These are phyloP conservation scores for Fraxinus ornus DNA, from an alignment of 305 asterid species.

Conservation along the genomic window DNA sequence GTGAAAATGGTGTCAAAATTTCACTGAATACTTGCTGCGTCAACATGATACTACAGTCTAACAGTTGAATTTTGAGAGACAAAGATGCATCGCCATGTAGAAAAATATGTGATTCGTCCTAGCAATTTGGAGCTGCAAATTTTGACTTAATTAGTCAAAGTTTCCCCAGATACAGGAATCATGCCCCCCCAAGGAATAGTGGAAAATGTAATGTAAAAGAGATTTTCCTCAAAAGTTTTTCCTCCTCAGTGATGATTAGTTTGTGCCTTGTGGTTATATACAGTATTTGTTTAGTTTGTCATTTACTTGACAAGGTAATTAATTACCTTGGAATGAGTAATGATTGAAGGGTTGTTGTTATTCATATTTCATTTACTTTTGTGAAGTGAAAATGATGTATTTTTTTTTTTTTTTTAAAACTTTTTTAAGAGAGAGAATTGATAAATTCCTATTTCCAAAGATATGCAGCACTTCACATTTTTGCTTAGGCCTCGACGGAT, in stretches of 20 bases:
- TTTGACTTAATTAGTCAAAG: conserved; percentile 25
- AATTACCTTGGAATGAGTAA: conserved; percentile 32
- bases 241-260: conserved; percentile 9
- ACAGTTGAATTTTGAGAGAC: conserved; percentile 23
- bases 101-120: conserved; percentile 24
- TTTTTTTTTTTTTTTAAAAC: not conserved
- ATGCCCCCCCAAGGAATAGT: conserved; percentile 28
- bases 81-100: conserved; percentile 19
- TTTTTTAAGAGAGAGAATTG: not conserved
- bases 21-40: not conserved
- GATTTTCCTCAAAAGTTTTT: not conserved
- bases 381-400: conserved; percentile 9
- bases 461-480: not conserved
- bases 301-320: conserved; percentile 35
- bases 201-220: conserved; percentile 22
- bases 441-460: too few species aligned
- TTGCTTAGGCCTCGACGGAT: too few species aligned
- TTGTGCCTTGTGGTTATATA: conserved; percentile 12
- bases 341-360: conserved; percentile 10
- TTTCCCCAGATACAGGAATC: conserved; percentile 35
- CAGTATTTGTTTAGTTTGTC: conserved; percentile 32
- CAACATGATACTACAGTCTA: not conserved
- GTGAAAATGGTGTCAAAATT: not conserved
- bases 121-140: conserved; percentile 43
- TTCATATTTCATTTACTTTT: not conserved